Percentiles rank a stretch among this genome's conserved stretches.
These are phyloP conservation scores for Calonectria hongkongensis DNA, from an alignment of 2,329 filamentous ascomycete species.

Conservation along the genomic window DNA sequence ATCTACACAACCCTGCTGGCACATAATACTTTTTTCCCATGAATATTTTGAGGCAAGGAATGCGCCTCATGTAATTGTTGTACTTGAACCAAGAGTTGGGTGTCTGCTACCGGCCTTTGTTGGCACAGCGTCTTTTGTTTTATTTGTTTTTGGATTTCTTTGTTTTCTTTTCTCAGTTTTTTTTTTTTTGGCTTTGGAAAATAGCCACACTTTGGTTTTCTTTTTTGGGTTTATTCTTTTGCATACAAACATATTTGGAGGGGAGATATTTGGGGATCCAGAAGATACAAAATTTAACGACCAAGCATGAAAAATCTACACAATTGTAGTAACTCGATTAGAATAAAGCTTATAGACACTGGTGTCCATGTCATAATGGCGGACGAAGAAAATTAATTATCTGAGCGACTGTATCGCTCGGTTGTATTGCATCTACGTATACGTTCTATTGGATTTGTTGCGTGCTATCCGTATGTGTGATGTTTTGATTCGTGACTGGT, in stretches of 20 bases:
- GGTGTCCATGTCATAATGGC: constrained; percentile 50
- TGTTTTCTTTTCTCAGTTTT: neutral
- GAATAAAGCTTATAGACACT: constrained; percentile 49
- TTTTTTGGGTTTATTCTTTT: neutral
- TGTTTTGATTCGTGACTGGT: neutral
- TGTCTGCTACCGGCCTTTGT: constrained; percentile 32
- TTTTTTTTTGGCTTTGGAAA: constrained; percentile 23
- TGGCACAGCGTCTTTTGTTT: constrained; percentile 27
- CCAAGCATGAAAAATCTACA: constrained; percentile 55
- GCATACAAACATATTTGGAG: constrained; percentile 30
- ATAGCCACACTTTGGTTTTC: constrained; percentile 8
- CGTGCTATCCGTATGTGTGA: neutral
- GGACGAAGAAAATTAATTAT: constrained; percentile 48
- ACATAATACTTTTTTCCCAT: constrained; percentile 29
- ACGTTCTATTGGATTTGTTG: neutral
- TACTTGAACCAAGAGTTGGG: constrained; percentile 22
- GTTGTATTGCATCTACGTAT: constrained; percentile 23
- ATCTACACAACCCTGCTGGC: neutral
- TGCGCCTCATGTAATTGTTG: constrained; percentile 38
- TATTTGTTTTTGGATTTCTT: constrained; percentile 29
- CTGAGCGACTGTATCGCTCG: constrained; percentile 30
- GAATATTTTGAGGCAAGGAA: constrained; percentile 32
- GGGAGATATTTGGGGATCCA: constrained; percentile 41
- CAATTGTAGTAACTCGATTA: constrained; percentile 51
- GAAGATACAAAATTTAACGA: constrained; percentile 51